These are phyloP conservation scores for Tirmania nivea DNA, from an alignment of 495 filamentous ascomycete species.

Conservation along the genomic window DNA sequence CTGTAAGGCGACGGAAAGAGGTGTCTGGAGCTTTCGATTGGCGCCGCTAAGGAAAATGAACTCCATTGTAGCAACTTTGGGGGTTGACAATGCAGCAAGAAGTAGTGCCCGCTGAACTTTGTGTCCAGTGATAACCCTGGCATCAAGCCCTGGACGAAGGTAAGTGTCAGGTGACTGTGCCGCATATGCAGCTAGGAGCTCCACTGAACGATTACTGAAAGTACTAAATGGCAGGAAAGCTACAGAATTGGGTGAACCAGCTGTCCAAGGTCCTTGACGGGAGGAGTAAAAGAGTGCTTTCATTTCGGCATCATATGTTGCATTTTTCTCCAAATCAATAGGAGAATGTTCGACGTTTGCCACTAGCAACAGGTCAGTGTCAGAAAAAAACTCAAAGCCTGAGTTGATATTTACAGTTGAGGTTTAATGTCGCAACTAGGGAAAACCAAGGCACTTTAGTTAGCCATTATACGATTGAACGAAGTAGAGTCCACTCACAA, in stretches of 20 bases:
- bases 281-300: slow-evolving; percentile 23
- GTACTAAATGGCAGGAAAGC: slow-evolving; percentile 20
- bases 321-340: slow-evolving; percentile 20
- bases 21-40: slow-evolving; percentile 5
- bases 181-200: slow-evolving; percentile 2
- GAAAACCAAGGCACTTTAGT: too few species aligned
- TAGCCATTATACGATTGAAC: too few species aligned
- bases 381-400: too few species aligned
- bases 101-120: slow-evolving; percentile 6
- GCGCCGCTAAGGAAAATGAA: slow-evolving; percentile 13
- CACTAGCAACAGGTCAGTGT: not conserved
- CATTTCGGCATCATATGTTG: slow-evolving; percentile 26
- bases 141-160: slow-evolving; percentile 21
- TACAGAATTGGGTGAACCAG: slow-evolving; percentile 1
- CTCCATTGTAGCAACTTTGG: slow-evolving; percentile 10
- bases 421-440: too few species aligned
- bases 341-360: slow-evolving; percentile 14
- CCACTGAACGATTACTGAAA: slow-evolving; percentile 2
- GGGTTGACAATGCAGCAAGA: slow-evolving; percentile 4
- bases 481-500: not conserved
- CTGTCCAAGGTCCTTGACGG: slow-evolving; percentile 13
- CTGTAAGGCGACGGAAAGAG: slow-evolving; percentile 4
- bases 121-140: slow-evolving; percentile 23
- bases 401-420: too few species aligned
- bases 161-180: slow-evolving; percentile 5